Conservation (phyloP, 345 rosid genomes). For the Citrus trifoliata region DNA sequence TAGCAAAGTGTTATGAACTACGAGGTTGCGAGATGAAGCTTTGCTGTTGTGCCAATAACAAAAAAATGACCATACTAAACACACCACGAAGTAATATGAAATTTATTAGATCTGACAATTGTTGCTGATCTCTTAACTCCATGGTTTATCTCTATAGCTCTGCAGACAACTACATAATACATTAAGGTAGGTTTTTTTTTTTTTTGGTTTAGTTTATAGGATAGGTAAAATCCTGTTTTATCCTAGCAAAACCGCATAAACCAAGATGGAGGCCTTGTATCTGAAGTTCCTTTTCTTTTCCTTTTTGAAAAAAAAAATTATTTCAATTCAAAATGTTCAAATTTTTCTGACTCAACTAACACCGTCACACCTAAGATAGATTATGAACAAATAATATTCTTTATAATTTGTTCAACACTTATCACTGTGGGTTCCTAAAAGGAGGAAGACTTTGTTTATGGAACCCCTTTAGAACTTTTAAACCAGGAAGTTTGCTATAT, state of each 20-base stretch:
- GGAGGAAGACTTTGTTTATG: not conserved
- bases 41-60: no score
- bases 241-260: no score
- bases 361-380: not conserved
- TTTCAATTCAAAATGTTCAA: not conserved
- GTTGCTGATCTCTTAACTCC: not conserved
- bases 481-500: not conserved
- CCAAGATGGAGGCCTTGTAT: no score
- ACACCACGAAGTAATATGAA: not conserved
- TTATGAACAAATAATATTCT: not conserved
- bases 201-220: no score
- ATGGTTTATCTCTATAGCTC: not conserved
- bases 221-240: not conserved
- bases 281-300: not conserved
- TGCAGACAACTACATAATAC: not conserved
- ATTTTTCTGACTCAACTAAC: not conserved
- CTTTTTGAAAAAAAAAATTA: not conserved
- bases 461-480: not conserved
- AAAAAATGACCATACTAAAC: no score
- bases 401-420: not conserved
- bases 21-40: no score
- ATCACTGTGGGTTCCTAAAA: not conserved
- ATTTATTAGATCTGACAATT: not conserved
- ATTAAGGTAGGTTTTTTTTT: no score
- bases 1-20: not conserved